Base-by-base conservation (phyloP, 768 basidiomycete species). In the Jaapia argillacea region DNA sequence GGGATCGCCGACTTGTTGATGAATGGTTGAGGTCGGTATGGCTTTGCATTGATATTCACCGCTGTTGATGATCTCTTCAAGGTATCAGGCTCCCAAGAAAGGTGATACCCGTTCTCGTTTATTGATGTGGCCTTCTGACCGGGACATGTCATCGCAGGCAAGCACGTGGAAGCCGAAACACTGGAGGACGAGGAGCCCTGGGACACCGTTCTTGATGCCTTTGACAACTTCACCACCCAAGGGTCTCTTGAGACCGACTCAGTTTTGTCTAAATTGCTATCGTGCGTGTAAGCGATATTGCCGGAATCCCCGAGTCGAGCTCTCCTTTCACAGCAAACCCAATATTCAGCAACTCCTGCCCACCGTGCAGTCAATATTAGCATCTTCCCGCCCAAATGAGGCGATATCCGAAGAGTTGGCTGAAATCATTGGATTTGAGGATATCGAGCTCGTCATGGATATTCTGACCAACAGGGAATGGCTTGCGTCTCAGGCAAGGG, bases 381-480 rank as follows among this genome's bases (percentile, higher is more conserved):
- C 70, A 1, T 77, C 76, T 4, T 49, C 63, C 20, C 67, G 65
- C 28, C 62, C 67, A 4, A 70, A 83, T 49, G 86, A 91, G 24
- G 77, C 74, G 18, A 83, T 96, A 24, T 85, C 88, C 22, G 75
- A 65, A 22, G 83, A 88, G 51, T 58, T 97, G 6, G 75, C 74
- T 5, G 92, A 96, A 47, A 64, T 87, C 6, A 58, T 93, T 38
- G 94, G 92, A 2, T 88, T 81, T 57, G 86, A 94, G 40, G 74
- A 83, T 14, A 77, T 97, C 39, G 87, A 88, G 22, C 64, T 91
- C 25, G 77, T 84, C 5, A 74, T 74, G 62, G 74, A 85, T 33
- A 71, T 96, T 22, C 59, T 96, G 2, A 56, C 66, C 14, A 68
- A 77, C 24, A 77, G 92, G 18, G 48, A 51, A 5, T 55, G 59